Evolutionary conservation across 2,329 filamentous ascomycete genomes (phyloP).

Genomic region (Penicillium aurantiogriseum): DNA sequence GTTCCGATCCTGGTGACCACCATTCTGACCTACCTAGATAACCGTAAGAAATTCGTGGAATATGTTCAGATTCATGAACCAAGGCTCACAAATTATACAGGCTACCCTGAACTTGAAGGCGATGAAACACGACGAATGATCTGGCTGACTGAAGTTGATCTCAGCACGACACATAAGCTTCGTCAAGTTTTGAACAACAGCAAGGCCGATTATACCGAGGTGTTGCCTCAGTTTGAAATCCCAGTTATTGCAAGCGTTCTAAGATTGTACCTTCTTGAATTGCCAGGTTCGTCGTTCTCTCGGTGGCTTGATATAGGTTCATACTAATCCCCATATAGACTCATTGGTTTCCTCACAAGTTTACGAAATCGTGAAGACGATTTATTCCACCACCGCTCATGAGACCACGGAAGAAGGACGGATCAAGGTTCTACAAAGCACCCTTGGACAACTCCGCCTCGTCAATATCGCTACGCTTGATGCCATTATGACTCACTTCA

Average conservation of each 20-base stretch:
- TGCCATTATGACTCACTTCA: conserved; percentile 97
- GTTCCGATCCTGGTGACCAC: conserved; percentile 91
- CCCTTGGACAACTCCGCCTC: conserved; percentile 87
- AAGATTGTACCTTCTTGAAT: conserved; percentile 90
- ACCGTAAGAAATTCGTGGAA: conserved; percentile 51
- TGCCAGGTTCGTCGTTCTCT: conserved; percentile 69
- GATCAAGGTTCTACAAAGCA: conserved; percentile 89
- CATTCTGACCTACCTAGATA: conserved; percentile 90
- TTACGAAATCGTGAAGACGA: conserved; percentile 97
- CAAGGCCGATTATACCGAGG: conserved; percentile 70
- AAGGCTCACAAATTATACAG: conserved; percentile 28
- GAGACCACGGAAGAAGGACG: conserved; percentile 76
- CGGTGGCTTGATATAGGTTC: not conserved
- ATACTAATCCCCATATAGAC: conserved; percentile 55
- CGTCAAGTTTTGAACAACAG: conserved; percentile 83
- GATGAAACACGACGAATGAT: conserved; percentile 89
- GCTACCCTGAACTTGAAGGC: conserved; percentile 95
- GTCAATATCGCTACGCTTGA: conserved; percentile 99
- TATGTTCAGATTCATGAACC: not conserved
- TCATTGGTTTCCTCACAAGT: conserved; percentile 98
- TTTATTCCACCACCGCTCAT: conserved; percentile 79
- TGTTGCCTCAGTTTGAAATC: conserved; percentile 85
- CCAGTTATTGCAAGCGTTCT: conserved; percentile 89
- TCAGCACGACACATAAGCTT: conserved; percentile 80
- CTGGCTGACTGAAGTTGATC: conserved; percentile 89